Evolutionary conservation across 2,329 filamentous ascomycete species (phyloP), one percentile per base, ranked within the genome.

Genomic region (Claviceps sp.): DNA sequence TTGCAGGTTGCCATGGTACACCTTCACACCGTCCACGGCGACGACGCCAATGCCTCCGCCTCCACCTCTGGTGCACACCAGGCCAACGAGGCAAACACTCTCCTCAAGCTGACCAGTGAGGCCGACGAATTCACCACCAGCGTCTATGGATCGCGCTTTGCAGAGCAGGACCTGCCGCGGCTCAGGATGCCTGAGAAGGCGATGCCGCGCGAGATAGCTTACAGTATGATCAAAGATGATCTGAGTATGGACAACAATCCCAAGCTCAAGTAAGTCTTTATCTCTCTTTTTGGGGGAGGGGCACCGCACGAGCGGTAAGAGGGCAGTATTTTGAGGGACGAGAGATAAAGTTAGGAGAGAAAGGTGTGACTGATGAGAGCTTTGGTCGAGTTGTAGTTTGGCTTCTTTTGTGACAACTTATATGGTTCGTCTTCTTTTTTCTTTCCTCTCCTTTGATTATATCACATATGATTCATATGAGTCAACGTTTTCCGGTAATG

Each of bases 181-280:
- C 75, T 86, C 63, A 85, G 89, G 71, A 96, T 97, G 81, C 89
- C 91, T 1, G 89, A 95, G 61, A 63, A 71, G 20, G 87, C 94
- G 70, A 95, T 96, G 90, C 91, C 91, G 45, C 82, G 80, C 60
- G 87, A 95, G 59, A 79, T 95, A 50, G 91, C 91, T n/a, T 95
- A 96, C 68, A 84, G 89, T 48, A 86, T 96, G 87, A 96, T 96
- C 75, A 91, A 89, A 74, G 91, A 96, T 66, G 88, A 95, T 64
- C 75, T 96, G 57, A 93, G 87, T 57, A 74, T 96, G 50, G 91
- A 97, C 65, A 89, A 89, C 52, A 94, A 91, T 60, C 89, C 89
- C 8, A 91, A 89, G 76, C 77, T 95, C 57, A 88, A 85, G 83
- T 87, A 70, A 59, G 16, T 7, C 16, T 7, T 22, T 9, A n/a